Evolutionary conservation across 495 filamentous ascomycete genomes (phyloP).

Genomic region (Annulohypoxylon moriforme): DNA sequence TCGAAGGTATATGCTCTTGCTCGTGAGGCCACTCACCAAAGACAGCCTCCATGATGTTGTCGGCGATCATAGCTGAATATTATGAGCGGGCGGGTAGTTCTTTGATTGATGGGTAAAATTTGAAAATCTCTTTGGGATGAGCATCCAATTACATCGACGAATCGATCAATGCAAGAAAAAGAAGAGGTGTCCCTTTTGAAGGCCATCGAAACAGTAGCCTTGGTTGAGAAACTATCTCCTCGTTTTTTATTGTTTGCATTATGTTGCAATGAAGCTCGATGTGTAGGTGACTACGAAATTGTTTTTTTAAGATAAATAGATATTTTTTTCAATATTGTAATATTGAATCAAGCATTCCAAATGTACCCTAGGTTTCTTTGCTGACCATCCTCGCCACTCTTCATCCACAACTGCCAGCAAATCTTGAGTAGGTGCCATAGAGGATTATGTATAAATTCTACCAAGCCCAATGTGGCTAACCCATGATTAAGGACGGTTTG

Average conservation of each 20-base stretch:
- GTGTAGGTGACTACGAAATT: not conserved
- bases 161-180: not conserved
- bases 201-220: too few species aligned
- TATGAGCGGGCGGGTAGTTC: too few species aligned
- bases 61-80: too few species aligned
- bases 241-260: not conserved
- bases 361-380: too few species aligned
- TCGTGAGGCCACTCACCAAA: too few species aligned
- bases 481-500: conserved; percentile 28
- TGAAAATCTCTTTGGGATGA: too few species aligned
- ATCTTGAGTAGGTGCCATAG: not conserved
- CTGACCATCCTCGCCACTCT: not conserved
- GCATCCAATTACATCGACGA: too few species aligned
- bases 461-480: conserved; percentile 29
- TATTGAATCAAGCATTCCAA: not conserved
- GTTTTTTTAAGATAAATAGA: not conserved
- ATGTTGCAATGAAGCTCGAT: too few species aligned
- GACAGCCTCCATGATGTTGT: too few species aligned
- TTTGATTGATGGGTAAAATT: too few species aligned
- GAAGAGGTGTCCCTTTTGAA: not conserved
- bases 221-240: not conserved
- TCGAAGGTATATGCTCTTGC: too few species aligned
- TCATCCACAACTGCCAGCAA: not conserved
- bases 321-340: not conserved
- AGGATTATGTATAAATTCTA: conserved; percentile 28